Conservation (phyloP, 805 yeast species). For the Metschnikowia matae region DNA sequence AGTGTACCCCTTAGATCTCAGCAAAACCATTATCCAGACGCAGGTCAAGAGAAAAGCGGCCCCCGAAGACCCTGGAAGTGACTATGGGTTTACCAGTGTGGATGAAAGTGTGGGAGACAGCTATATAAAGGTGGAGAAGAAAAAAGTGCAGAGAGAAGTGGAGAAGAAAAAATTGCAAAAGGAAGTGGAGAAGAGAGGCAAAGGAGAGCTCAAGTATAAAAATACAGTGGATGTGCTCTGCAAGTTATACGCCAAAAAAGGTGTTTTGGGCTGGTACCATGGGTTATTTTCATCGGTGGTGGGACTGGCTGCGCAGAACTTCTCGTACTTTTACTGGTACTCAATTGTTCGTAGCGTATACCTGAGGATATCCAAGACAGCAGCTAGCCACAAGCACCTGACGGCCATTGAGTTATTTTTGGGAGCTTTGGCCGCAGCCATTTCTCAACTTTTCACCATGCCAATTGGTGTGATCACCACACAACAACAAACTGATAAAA, state of each 20-base stretch:
- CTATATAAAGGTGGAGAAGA: conserved; percentile 6
- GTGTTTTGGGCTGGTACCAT: conserved; percentile 64
- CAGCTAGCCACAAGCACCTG: conserved; percentile 38
- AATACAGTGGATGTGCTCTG: conserved; percentile 59
- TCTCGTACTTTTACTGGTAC: conserved; percentile 86
- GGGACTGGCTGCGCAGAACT: conserved; percentile 73
- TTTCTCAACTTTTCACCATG: conserved; percentile 74
- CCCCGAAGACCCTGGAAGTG: neutral
- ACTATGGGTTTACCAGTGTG: conserved; percentile 4
- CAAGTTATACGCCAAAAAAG: conserved; percentile 56
- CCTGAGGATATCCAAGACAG: conserved; percentile 34
- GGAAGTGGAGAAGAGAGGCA: conserved; percentile 12
- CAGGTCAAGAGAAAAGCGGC: conserved; percentile 40
- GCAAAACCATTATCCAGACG: conserved; percentile 73
- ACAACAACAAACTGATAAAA: conserved; percentile 52
- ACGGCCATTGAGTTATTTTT: conserved; percentile 66
- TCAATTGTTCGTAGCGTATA: conserved; percentile 61
- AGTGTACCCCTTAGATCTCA: conserved; percentile 77
- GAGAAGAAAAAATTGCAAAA: conserved; percentile 7
- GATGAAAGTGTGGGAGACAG: conserved; percentile 16
- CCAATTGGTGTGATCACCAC: conserved; percentile 76
- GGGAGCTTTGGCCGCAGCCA: conserved; percentile 79
- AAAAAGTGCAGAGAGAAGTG: conserved; percentile 5
- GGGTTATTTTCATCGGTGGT: conserved; percentile 65
- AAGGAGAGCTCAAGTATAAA: conserved; percentile 41